Conservation (phyloP, 2,329 filamentous ascomycete species). For the Calonectria henricotiae region DNA sequence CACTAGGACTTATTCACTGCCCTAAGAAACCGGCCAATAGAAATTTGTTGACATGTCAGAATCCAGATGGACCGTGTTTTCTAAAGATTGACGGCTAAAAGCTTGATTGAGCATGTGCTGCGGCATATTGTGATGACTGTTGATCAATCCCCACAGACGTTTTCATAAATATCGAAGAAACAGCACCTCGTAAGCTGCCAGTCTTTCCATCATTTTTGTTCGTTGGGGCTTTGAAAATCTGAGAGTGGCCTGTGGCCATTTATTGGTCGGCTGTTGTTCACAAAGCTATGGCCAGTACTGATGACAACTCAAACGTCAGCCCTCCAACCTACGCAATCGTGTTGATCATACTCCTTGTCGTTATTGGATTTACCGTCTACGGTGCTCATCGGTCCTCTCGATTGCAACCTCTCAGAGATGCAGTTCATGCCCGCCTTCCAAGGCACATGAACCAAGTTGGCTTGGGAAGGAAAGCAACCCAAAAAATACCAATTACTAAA, state of each 20-base stretch:
- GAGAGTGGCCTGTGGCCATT: background rate
- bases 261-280: background rate
- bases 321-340: slow-evolving; percentile 22
- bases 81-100: background rate
- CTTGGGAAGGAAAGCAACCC: background rate
- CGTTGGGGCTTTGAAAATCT: background rate
- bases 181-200: background rate
- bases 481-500: slow-evolving; percentile 5
- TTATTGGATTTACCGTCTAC: background rate
- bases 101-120: slow-evolving; percentile 19
- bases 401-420: background rate
- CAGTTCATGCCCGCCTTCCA: background rate
- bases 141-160: background rate
- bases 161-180: background rate
- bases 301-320: background rate
- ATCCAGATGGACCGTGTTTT: background rate
- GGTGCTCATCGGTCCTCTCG: background rate
- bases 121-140: background rate
- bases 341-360: slow-evolving; percentile 4
- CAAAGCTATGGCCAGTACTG: background rate
- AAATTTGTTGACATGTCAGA: background rate
- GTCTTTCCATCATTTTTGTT: background rate
- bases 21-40: background rate
- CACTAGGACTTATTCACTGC: background rate
- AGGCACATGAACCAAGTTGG: background rate